A percentile compares a stretch with the other conserved stretches of the same genome.
Conservation (phyloP, 768 basidiomycete species). For the Lentinula sp. region DNA sequence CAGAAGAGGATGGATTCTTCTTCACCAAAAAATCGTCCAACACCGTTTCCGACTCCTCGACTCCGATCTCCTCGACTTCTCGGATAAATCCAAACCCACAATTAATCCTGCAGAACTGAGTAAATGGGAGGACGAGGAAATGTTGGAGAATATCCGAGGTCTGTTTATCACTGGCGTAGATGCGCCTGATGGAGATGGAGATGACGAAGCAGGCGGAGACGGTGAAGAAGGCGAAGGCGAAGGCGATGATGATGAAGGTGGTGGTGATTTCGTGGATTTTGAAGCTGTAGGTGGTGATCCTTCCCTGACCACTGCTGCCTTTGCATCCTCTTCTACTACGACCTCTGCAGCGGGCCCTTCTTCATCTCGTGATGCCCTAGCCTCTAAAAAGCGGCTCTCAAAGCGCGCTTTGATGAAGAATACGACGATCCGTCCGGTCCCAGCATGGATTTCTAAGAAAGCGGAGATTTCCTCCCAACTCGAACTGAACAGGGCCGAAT, state of each 20-base stretch:
- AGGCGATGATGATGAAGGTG: slow-evolving; percentile 41
- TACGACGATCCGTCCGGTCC: slow-evolving; percentile 84
- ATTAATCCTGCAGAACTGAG: slow-evolving; percentile 45
- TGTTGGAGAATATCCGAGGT: slow-evolving; percentile 79
- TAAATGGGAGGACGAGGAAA: slow-evolving; percentile 80
- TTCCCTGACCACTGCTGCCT: slow-evolving; percentile 9
- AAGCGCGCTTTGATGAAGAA: slow-evolving; percentile 94
- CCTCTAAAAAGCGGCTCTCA: slow-evolving; percentile 83
- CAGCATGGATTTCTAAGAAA: slow-evolving; percentile 87
- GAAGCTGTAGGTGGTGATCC: slow-evolving; percentile 18
- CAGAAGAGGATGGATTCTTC: slow-evolving; percentile 72
- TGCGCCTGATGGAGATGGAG: slow-evolving; percentile 13
- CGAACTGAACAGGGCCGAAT: slow-evolving; percentile 79
- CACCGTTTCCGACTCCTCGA: slow-evolving; percentile 6
- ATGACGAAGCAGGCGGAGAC: slow-evolving; percentile 17
- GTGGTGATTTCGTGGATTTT: slow-evolving; percentile 36
- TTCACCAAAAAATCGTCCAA: slow-evolving; percentile 35
- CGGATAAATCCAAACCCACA: slow-evolving; percentile 61
- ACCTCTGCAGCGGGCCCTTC: slow-evolving; percentile 16
- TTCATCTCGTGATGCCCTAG: slow-evolving; percentile 46
- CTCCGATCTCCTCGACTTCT: slow-evolving; percentile 30
- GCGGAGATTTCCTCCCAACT: slow-evolving; percentile 85
- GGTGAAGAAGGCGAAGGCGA: slow-evolving; percentile 28
- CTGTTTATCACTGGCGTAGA: slow-evolving; percentile 83
- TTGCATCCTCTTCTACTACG: slow-evolving; percentile 15